These are phyloP conservation scores for Gossypioides kirkii DNA, from an alignment of 345 rosid genomes.

Conservation along the genomic window DNA sequence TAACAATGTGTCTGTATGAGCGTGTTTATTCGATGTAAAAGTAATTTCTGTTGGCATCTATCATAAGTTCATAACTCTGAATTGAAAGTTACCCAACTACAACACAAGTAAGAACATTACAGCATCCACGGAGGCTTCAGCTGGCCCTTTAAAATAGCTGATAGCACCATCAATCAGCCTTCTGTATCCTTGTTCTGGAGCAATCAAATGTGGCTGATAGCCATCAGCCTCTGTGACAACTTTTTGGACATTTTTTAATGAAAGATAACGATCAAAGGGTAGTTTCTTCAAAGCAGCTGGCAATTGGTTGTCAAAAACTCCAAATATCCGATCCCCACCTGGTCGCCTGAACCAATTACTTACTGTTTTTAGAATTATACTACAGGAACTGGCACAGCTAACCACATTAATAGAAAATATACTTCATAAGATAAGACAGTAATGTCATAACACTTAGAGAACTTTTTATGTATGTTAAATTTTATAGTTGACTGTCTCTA, in stretches of 20 bases:
- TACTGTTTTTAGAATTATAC: neutral
- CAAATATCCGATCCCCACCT: constrained; percentile 95
- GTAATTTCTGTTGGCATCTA: neutral
- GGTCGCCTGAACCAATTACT: constrained; percentile 65
- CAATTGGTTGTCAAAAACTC: constrained; percentile 93
- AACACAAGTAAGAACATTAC: constrained; percentile 41
- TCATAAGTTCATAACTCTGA: neutral
- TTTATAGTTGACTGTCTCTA: neutral
- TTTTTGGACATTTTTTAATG: constrained; percentile 88
- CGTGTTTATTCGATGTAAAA: neutral
- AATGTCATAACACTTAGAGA: neutral
- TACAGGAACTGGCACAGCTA: neutral
- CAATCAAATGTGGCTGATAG: constrained; percentile 99
- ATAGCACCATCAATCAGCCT: constrained; percentile 97
- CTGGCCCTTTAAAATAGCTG: constrained; percentile 95
- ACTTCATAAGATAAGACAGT: neutral
- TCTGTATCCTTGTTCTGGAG: constrained; percentile 99
- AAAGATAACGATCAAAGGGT: constrained; percentile 93
- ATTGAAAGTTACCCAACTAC: neutral
- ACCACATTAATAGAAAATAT: constrained; percentile 1
- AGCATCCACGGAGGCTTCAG: constrained; percentile 98
- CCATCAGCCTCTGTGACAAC: constrained; percentile 99
- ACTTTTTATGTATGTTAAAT: neutral
- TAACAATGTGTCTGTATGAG: neutral
- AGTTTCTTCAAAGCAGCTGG: constrained; percentile 99